Evolutionary conservation across 768 basidiomycete species (phyloP).

Genomic region (Pulveroboletus sp.): DNA sequence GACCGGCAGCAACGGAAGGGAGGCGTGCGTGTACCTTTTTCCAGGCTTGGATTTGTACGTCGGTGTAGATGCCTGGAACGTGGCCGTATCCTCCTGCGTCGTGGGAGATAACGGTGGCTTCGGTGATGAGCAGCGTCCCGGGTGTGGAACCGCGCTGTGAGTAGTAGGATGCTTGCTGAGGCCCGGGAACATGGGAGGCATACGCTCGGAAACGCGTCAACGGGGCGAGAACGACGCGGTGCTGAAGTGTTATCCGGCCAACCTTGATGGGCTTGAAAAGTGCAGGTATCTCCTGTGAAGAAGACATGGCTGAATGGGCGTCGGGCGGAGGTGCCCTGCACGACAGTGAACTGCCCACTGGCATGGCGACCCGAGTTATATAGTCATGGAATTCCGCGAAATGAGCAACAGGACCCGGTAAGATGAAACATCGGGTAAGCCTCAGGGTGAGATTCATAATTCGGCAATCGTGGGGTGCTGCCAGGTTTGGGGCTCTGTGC

Average conservation of each 20-base stretch:
- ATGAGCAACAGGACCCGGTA: not conserved
- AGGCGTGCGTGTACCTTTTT: constrained; percentile 31
- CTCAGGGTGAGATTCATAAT: not conserved
- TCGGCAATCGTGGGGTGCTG: too few species aligned
- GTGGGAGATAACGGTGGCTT: constrained; percentile 49
- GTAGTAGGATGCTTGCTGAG: constrained; percentile 43
- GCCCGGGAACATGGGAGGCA: constrained; percentile 33
- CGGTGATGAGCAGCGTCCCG: constrained; percentile 53
- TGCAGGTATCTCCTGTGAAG: not conserved
- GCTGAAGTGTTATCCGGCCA: constrained; percentile 38
- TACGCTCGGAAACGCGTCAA: constrained; percentile 43
- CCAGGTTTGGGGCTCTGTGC: too few species aligned
- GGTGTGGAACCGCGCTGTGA: constrained; percentile 41
- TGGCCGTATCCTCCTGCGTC: constrained; percentile 45
- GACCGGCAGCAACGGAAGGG: too few species aligned
- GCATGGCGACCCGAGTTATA: not conserved
- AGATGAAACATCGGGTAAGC: not conserved
- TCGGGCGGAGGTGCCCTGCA: not conserved
- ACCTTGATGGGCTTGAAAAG: constrained; percentile 47
- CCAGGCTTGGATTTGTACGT: constrained; percentile 53
- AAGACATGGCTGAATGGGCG: constrained; percentile 1
- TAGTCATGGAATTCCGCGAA: not conserved
- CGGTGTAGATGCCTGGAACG: constrained; percentile 62
- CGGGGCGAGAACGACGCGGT: constrained; percentile 53
- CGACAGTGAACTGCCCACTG: not conserved